Base-by-base conservation (phyloP, 2,329 filamentous ascomycete genomes). In the Chaetomiaceae sp. region DNA sequence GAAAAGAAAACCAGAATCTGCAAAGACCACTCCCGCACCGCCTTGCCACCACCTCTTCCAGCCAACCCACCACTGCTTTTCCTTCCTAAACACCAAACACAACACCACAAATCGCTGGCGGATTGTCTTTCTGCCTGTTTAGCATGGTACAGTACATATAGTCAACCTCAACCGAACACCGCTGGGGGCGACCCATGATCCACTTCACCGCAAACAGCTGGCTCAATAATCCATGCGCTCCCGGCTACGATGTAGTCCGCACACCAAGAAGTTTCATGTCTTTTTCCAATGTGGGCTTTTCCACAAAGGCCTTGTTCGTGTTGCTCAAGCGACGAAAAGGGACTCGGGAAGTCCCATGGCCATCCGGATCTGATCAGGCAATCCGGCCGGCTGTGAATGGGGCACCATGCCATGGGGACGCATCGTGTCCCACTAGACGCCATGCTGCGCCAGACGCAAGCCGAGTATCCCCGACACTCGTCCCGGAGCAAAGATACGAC, bases 201-300 rank as follows among this genome's bases (percentile, higher is more conserved):
- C 41, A 44, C n/a, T 44, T 44, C 41, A 44, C 41, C 20, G 41
- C 41, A 44, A 44, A 44, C 41, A 44, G 41, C 41, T 44, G 41
- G 41, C 33, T 44, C 41, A 44, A 44, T 17, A 27, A 44, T 21
- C 41, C 41, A 44, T 44, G 41, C 25, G 41, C 41, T 33, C 41
- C 41, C n/a, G 41, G 41, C 41, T 44, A 44, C 27, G 41, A 44
- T n/a, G n/a, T n/a, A n/a, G n/a, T 33, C 41, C 41, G 27, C n/a
- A 20, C 41, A 44, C 41, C 25, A 44, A 44, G 41, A 33, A 16
- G 3, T 44, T 33, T 33, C 41, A 44, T 44, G 27, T 44, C 41
- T 44, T 44, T n/a, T 44, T 33, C 41, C 41, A 44, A 44, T 44
- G 41, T 44, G 41, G 33, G 41, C 30, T 33, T 33, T 17, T 21